Conservation (phyloP, 805 yeast genomes). For the Candida schatavii region DNA sequence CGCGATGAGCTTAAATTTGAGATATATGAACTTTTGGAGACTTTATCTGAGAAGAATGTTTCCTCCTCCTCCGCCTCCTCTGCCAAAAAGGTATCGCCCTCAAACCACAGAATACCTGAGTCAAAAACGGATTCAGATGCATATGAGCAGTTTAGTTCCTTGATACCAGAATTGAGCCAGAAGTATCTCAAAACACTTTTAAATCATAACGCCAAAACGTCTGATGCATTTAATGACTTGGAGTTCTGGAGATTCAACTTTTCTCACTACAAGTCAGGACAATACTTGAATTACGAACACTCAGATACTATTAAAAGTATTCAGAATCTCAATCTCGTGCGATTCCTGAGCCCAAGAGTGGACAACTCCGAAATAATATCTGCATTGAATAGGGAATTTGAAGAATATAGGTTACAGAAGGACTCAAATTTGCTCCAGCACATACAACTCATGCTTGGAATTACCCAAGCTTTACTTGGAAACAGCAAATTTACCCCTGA, state of each 20-base stretch:
- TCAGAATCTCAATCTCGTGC: constrained; percentile 10
- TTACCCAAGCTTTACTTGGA: constrained; percentile 10
- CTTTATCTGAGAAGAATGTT: neutral
- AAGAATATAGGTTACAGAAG: constrained; percentile 10
- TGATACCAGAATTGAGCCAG: constrained; percentile 7
- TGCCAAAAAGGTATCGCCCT: neutral
- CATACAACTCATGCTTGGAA: constrained; percentile 9
- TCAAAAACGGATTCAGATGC: neutral
- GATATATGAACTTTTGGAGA: constrained; percentile 14
- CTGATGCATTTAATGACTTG: constrained; percentile 21
- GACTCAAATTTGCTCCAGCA: constrained; percentile 8
- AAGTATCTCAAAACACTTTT: neutral
- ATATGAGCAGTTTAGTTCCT: neutral
- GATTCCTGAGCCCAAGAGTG: constrained; percentile 11
- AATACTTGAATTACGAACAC: constrained; percentile 30
- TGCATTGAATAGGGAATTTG: constrained; percentile 16
- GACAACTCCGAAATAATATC: constrained; percentile 20
- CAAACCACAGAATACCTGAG: too few species aligned
- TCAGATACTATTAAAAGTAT: constrained; percentile 22
- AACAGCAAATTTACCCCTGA: constrained; percentile 21
- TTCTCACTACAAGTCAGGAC: constrained; percentile 26
- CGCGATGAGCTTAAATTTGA: constrained; percentile 14
- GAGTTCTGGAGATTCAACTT: constrained; percentile 23
- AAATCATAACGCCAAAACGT: constrained; percentile 9
- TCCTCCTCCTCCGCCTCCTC: neutral